These are phyloP conservation scores for Cyclotella choctawhatcheeana DNA, from an alignment of 108 stramenopile genomes.

Conservation along the genomic window DNA sequence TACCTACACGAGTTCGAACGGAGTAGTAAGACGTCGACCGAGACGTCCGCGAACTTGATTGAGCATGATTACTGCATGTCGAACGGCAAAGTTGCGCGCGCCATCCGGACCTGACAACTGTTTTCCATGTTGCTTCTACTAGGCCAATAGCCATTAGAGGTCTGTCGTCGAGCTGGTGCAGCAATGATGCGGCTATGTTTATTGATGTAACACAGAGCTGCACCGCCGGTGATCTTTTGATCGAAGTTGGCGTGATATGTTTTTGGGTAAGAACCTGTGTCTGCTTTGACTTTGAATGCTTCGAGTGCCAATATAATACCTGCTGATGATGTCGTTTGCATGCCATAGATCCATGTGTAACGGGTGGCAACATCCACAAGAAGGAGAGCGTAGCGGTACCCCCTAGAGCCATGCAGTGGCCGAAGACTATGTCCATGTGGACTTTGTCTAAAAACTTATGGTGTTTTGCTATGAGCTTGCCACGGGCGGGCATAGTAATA, in stretches of 20 bases:
- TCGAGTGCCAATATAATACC: slow-evolving; percentile 2
- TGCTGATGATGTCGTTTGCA: background rate
- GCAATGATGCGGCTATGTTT: slow-evolving; percentile 5
- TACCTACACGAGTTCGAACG: slow-evolving; percentile 19
- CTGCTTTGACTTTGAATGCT: background rate
- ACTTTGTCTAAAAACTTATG: slow-evolving; percentile 10
- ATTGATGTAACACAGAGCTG: slow-evolving; percentile 1
- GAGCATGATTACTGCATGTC: slow-evolving; percentile 10
- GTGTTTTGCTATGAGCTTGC: background rate
- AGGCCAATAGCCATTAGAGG: slow-evolving; percentile 32
- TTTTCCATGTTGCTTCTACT: slow-evolving; percentile 20
- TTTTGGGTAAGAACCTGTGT: background rate
- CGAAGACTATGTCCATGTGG: slow-evolving; percentile 9
- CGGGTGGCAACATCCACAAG: background rate
- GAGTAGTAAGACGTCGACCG: slow-evolving; percentile 6
- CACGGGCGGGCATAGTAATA: background rate
- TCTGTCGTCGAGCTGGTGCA: slow-evolving; percentile 22
- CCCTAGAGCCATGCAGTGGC: slow-evolving; percentile 10
- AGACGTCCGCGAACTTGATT: slow-evolving; percentile 25
- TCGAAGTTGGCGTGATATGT: slow-evolving; percentile 23
- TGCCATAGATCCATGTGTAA: slow-evolving; percentile 7
- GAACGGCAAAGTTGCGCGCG: slow-evolving; percentile 10
- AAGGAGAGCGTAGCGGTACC: slow-evolving; percentile 1
- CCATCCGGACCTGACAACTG: slow-evolving; percentile 19
- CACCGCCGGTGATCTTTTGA: slow-evolving; percentile 21